Base-by-base conservation (phyloP, 495 filamentous ascomycete species). In the Tricharina praecox region DNA sequence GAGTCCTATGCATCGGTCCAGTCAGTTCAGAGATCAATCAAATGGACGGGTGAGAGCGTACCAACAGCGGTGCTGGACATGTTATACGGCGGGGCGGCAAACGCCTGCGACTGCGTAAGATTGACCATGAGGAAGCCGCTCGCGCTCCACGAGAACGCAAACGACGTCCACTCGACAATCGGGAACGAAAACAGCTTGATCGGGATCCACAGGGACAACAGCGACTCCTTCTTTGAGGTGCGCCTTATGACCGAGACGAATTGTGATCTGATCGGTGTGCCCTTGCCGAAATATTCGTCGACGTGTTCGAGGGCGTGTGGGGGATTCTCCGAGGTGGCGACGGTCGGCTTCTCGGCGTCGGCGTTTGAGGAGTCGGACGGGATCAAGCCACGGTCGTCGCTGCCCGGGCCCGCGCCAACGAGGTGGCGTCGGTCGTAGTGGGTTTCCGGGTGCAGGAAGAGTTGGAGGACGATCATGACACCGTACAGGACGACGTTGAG, bases 361-460 rank as follows among this genome's bases (percentile, higher is more conserved):
- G 5, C 7, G 18, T 3, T 9, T 18, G 44, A 38, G 11, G 38
- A 37, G 38, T 47, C 42, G 37, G 52, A 49, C 9, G 51, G 47
- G 47, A 19, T 16, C 35, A 23, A 3, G 45, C 45, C 0, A 38
- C 30, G 35, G 33, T 19, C 4, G 42, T 39, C 13, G 32, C 51
- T 48, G 48, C 56, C 42, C 38, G 47, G 15, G n/a, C n/a, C n/a
- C n/a, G n/a, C n/a, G 52, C 35, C 41, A 48, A 47, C 54, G 15
- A 61, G 50, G 47, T 64, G 56, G 15, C 45, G 25, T 19, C 75
- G 70, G 45, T 73, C 65, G 66, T 74, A 80, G 41, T 72, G 73
- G 0, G 75, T 73, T 53, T 80, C 77, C 0, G 75, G 76, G 51
- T 76, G 76, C 25, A 71, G 62, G 49, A 75, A 75, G 25, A 77